Evolutionary conservation across 164 flowering plant genomes (phyloP).

Genomic region (Tetracentron sinense): DNA sequence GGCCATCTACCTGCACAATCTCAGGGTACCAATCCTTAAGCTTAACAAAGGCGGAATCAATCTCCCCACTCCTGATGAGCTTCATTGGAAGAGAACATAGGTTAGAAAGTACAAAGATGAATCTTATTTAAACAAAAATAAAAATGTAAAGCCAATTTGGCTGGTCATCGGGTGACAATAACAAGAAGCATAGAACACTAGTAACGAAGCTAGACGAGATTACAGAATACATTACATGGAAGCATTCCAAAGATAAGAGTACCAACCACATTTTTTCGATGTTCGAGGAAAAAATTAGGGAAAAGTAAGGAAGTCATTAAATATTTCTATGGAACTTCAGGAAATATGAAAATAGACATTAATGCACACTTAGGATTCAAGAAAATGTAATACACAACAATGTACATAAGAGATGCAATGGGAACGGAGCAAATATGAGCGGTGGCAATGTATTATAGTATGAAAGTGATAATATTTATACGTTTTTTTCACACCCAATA

Average conservation of each 20-base stretch:
- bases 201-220: not conserved
- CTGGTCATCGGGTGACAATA: not conserved
- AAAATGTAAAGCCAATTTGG: not conserved
- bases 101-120: constrained; percentile 8
- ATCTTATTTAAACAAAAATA: constrained; percentile 1
- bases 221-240: not conserved
- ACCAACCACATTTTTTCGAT: too few species aligned
- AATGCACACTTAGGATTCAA: too few species aligned
- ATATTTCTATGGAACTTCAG: too few species aligned
- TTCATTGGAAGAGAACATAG: constrained; percentile 31
- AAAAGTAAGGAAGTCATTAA: too few species aligned
- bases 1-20: constrained; percentile 63
- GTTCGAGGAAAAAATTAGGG: too few species aligned
- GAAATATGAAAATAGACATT: too few species aligned
- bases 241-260: not conserved
- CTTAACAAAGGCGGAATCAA: constrained; percentile 64
- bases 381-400: too few species aligned
- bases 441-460: too few species aligned
- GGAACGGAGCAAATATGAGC: too few species aligned
- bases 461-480: too few species aligned
- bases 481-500: too few species aligned
- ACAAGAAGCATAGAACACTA: not conserved
- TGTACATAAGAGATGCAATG: too few species aligned
- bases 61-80: constrained; percentile 83
- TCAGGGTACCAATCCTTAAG: constrained; percentile 86